A percentile compares a stretch with the other conserved stretches of the same genome.
phyloP scores from a whole-genome alignment of 768 basidiomycete genomes.

The Leccinum longicurvipes region DNA sequence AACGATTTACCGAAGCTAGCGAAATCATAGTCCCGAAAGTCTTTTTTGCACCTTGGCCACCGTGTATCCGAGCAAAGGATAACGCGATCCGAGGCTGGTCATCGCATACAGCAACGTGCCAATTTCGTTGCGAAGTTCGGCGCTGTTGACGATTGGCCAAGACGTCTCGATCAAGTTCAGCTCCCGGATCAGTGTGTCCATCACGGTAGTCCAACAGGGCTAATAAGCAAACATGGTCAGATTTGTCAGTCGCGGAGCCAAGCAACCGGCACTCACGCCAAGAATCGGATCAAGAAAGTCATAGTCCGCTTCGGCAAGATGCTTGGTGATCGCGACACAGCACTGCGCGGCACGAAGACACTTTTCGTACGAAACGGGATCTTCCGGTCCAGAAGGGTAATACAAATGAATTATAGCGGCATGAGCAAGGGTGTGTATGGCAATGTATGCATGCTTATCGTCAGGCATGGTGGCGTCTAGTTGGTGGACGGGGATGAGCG shows the following conservation, averaged over 20 bases:
- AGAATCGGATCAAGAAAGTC: constrained; percentile 75
- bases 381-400: constrained; percentile 56
- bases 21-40: constrained; percentile 25
- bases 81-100: constrained; percentile 55
- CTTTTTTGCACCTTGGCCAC: constrained; percentile 31
- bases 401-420: constrained; percentile 65
- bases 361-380: constrained; percentile 61
- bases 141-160: constrained; percentile 57
- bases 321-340: constrained; percentile 57
- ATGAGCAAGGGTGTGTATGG: constrained; percentile 64
- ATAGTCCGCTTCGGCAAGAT: constrained; percentile 61
- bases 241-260: constrained; percentile 1
- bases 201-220: constrained; percentile 72
- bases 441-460: constrained; percentile 57
- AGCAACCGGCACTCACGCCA: constrained; percentile 46
- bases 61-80: constrained; percentile 50
- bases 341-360: constrained; percentile 62
- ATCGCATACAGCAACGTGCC: constrained; percentile 60
- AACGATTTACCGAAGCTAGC: no score
- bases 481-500: constrained; percentile 63
- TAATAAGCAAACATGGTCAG: constrained; percentile 24
- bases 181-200: constrained; percentile 65
- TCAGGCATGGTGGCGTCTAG: constrained; percentile 51
- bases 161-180: constrained; percentile 59
- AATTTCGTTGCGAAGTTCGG: constrained; percentile 62